Evolutionary conservation across 345 rosid genomes (phyloP).

Genomic region (Eucalyptus erythrocorys): DNA sequence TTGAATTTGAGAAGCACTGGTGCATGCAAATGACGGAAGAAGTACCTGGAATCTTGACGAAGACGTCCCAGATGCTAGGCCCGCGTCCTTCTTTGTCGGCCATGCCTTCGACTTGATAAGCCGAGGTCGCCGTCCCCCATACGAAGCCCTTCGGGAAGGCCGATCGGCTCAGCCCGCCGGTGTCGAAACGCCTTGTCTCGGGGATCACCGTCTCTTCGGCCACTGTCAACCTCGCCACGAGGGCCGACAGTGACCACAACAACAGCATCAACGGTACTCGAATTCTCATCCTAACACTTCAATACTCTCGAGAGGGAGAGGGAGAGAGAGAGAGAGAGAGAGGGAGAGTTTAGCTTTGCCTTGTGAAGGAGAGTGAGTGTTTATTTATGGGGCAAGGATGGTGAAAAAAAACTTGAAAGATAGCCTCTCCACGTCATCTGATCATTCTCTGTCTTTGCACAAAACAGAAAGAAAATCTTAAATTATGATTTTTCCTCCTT

Average conservation of each 20-base stretch:
- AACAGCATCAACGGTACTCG: background rate
- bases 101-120: slow-evolving; percentile 96
- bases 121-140: slow-evolving; percentile 91
- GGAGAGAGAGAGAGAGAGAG: background rate
- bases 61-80: slow-evolving; percentile 98
- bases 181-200: slow-evolving; percentile 9
- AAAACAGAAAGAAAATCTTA: background rate
- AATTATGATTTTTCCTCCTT: background rate
- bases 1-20: background rate
- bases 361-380: background rate
- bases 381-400: background rate
- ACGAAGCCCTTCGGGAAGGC: slow-evolving; percentile 55
- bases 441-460: background rate
- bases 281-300: background rate
- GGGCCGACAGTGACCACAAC: background rate
- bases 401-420: background rate
- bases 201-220: slow-evolving; percentile 4
- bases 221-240: background rate
- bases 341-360: background rate
- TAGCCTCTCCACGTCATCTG: background rate
- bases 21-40: background rate
- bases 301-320: background rate
- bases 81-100: slow-evolving; percentile 87
- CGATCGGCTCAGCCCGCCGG: slow-evolving; percentile 62
- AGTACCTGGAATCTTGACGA: slow-evolving; percentile 45